Evolutionary conservation across 768 basidiomycete genomes (phyloP), one percentile per base, ranked within the genome.

Genomic region (Chalciporus sphaerocephalus): DNA sequence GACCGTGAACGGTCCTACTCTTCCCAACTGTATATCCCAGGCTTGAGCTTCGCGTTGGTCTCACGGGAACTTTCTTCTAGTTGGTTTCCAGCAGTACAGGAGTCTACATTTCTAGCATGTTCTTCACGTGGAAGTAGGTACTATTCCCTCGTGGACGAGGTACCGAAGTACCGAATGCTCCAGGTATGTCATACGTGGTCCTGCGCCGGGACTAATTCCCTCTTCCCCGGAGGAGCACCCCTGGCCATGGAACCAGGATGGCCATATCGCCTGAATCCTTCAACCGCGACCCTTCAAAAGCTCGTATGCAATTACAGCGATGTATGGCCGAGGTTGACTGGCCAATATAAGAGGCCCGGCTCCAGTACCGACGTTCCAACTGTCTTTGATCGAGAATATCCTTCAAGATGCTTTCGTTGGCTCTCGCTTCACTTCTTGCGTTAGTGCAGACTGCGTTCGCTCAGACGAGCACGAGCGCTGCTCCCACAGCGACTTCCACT

Each of bases 381-480:
- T 24, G 12, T 24, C 16, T 10, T n/a, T 22, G 35, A 23, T 41
- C n/a, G 6, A 38, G 18, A 46, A 2, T 27, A 27, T 27, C 25
- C 9, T 7, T 27, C 25, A 27, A 25, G 18, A 33, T 48, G 22
- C n/a, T 47, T 6, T 21, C 36, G 7, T 16, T 58, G 16, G 20
- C 22, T 34, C 24, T 55, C 23, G 17, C 32, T 36, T 36, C 17
- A 1, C 23, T 58, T 21, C 32, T 54, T 32, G 37, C 52, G 20
- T 28, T 51, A 20, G 21, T 41, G 24, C 32, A 43, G 34, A 36
- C 18, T 11, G 20, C 38, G 10, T 16, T 38, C n/a, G 46, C 20
- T 5, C 43, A 38, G 41, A 52, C 36, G 9, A 20, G 36, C 37
- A 40, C 20, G n/a, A 39, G 42, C 9, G 17, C 27, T 27, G 24